phyloP scores from a whole-genome alignment of 805 yeast species.

The Saturnispora ahearnii region DNA sequence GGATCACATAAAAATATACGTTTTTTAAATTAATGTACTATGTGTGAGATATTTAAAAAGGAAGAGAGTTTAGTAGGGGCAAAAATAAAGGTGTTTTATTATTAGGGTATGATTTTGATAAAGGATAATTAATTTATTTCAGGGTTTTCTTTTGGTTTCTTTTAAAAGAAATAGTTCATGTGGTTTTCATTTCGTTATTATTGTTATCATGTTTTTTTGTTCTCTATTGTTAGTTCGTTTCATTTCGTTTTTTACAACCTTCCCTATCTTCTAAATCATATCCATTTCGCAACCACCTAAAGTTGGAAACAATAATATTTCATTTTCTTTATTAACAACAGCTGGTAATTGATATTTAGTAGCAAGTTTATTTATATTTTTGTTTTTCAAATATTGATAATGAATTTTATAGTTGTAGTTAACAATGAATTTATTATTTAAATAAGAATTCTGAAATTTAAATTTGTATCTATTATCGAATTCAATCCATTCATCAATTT shows the following conservation, averaged over 20 bases:
- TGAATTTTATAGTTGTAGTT: conserved; percentile 5
- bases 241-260: neutral
- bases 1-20: neutral
- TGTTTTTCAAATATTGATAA: conserved; percentile 1
- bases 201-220: neutral
- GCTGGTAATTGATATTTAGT: conserved; percentile 3
- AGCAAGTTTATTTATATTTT: conserved; percentile 2
- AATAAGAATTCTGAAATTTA: neutral
- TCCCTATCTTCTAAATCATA: neutral
- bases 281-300: neutral
- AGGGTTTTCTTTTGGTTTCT: neutral
- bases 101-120: too few species aligned
- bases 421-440: neutral
- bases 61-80: too few species aligned
- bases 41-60: neutral
- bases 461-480: conserved; percentile 8
- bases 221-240: neutral
- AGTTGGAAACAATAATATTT: conserved; percentile 4
- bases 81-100: too few species aligned
- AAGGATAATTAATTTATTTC: neutral
- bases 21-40: neutral
- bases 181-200: neutral
- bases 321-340: neutral
- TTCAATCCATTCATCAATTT: neutral
- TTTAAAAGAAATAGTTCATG: neutral